phyloP scores from a whole-genome alignment of 345 rosid genomes.

The Eucalyptus rudis region DNA sequence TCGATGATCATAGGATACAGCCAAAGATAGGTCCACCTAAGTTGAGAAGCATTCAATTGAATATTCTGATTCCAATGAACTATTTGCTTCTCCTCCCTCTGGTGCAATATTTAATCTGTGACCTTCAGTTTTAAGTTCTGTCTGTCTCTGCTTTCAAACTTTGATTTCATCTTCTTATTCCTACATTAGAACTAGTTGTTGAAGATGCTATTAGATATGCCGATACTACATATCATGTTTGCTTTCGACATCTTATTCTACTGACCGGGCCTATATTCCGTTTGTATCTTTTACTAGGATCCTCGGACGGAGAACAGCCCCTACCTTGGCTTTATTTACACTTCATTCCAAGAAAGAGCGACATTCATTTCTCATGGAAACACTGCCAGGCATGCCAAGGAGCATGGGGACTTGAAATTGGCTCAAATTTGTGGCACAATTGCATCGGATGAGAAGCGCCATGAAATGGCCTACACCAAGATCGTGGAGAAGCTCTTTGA shows the following conservation, averaged over 20 bases:
- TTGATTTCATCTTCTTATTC: not conserved
- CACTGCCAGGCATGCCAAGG: slow-evolving; percentile 89
- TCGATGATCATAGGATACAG: not conserved
- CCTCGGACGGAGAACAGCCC: slow-evolving; percentile 82
- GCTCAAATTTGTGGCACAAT: slow-evolving; percentile 87
- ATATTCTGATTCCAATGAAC: not conserved
- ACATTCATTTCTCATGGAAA: slow-evolving; percentile 93
- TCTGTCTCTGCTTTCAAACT: not conserved
- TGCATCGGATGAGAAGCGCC: slow-evolving; percentile 93
- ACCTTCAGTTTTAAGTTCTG: not conserved
- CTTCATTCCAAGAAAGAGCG: slow-evolving; percentile 96
- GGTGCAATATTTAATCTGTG: not conserved
- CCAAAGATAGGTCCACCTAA: not conserved
- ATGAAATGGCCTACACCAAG: slow-evolving; percentile 87
- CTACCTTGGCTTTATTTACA: slow-evolving; percentile 83
- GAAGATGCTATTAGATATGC: not conserved
- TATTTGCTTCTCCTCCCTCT: not conserved
- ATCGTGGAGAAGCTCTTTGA: slow-evolving; percentile 80
- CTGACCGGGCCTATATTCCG: not conserved
- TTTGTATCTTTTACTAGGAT: slow-evolving; percentile 34
- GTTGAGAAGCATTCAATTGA: not conserved
- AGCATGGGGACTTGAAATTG: slow-evolving; percentile 63
- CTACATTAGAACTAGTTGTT: not conserved
- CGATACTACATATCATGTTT: not conserved
- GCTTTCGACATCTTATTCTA: not conserved